Base-by-base conservation (phyloP, 2,329 filamentous ascomycete species). In the Verticillium nubilum region DNA sequence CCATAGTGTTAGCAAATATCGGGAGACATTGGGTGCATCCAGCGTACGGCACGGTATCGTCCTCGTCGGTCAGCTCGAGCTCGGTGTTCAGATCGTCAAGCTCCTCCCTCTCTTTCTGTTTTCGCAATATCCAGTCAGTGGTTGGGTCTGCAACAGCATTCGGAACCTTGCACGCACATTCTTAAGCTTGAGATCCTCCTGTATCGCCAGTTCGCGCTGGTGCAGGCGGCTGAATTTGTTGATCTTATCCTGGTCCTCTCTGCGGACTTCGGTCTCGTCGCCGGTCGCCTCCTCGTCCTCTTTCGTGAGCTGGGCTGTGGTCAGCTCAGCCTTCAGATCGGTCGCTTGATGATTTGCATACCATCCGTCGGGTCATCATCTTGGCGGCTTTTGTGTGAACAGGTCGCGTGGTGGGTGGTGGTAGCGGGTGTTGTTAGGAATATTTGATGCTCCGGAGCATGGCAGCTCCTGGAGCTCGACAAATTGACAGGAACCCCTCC, bases 181-280 rank as follows among this genome's bases (percentile, higher is more conserved):
- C 73, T 96, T 97, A 5, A 76, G 73, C 70, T 89, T 89, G 65
- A 98, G 77, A 67, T 95, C 87, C 54, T 96, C 92, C 71, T 96
- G 88, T 3, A 98, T 74, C 3, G 81, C 75, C 33, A 89, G 82
- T 73, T 97, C 90, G 57, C 91, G 89, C 72, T 96, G 92, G 74
- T 99, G 95, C 63, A 99, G 81, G 52, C 92, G 88, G 75, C 93
- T 97, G 81, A 99, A 99, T 65, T 87, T 89, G 78, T 99, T 99
- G 85, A 99, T 99, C 78, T 95, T 96, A 78, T 98, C 93, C 76
- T 99, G 95, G 73, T 99, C 95, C 74, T 98, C 93, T 70, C 93
- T 90, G 62, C 95, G 90, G 61, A 99, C 95, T 75, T 97, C 91
- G 68, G 92, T 89, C 72, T 99, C 95, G 66, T 95, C 90, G 62